Evolutionary conservation across 2,329 filamentous ascomycete genomes (phyloP).

Genomic region (Anisogramma anomala): DNA sequence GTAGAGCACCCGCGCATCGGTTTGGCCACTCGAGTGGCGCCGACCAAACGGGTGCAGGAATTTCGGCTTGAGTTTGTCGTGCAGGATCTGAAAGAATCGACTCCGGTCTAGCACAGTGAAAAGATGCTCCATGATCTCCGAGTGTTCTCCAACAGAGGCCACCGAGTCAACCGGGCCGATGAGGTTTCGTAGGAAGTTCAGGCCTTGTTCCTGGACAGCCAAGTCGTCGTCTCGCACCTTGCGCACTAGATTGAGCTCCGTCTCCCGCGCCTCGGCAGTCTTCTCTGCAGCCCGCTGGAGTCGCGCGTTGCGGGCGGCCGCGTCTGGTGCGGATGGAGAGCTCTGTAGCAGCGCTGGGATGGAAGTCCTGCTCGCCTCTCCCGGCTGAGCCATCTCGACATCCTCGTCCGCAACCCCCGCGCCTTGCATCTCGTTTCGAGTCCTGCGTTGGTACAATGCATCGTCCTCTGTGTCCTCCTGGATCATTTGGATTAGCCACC

Average conservation of each 20-base stretch:
- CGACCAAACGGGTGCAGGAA: constrained; percentile 41
- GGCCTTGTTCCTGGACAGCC: constrained; percentile 78
- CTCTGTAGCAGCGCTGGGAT: constrained; percentile 16
- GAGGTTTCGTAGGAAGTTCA: constrained; percentile 83
- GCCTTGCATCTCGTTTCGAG: constrained; percentile 14
- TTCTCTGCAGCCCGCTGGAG: constrained; percentile 39
- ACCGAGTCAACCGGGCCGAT: constrained; percentile 52
- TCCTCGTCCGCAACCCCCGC: constrained; percentile 40
- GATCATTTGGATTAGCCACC: constrained; percentile 73
- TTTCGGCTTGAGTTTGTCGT: constrained; percentile 60
- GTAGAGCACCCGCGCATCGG: constrained; percentile 36
- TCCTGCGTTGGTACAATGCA: constrained; percentile 27
- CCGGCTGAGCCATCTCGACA: constrained; percentile 42
- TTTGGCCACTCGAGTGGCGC: constrained; percentile 20
- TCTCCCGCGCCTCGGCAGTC: constrained; percentile 44
- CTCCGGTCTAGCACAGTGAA: constrained; percentile 66
- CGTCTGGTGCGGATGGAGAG: constrained; percentile 12
- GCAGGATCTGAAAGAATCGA: constrained; percentile 68
- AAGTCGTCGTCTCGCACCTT: constrained; percentile 67
- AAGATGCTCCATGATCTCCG: constrained; percentile 74
- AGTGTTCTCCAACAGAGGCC: constrained; percentile 37
- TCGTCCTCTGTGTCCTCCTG: constrained; percentile 49
- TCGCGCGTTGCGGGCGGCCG: constrained; percentile 25
- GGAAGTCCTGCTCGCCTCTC: constrained; percentile 26
- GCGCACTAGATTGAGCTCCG: constrained; percentile 55